These are phyloP conservation scores for Teratosphaeria viscida DNA, from an alignment of 2,329 filamentous ascomycete genomes.

Conservation along the genomic window DNA sequence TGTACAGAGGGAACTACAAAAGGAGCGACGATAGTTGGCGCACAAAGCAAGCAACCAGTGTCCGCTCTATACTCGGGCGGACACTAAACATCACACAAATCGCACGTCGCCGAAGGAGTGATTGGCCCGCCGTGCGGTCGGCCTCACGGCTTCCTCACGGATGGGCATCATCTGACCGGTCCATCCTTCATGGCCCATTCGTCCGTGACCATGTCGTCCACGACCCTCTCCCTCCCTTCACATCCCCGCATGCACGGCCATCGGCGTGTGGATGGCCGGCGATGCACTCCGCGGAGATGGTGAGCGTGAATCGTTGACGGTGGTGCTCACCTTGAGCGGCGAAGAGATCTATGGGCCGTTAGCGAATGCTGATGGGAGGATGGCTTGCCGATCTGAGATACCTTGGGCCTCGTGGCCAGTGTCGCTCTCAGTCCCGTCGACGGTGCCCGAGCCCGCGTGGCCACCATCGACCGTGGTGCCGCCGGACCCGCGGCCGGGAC, in stretches of 20 bases:
- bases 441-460: constrained; percentile 4
- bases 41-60: not conserved
- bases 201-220: not conserved
- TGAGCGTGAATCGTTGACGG: not conserved
- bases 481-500: not conserved
- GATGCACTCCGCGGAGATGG: not conserved
- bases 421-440: constrained; percentile 1
- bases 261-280: not conserved
- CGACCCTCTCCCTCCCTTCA: not conserved
- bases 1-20: not conserved
- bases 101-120: not conserved
- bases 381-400: constrained; percentile 1
- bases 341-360: constrained; percentile 15
- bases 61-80: not conserved
- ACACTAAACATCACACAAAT: not conserved
- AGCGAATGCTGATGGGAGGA: not conserved
- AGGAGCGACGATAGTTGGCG: not conserved
- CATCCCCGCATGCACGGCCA: not conserved
- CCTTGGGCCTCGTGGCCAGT: constrained; percentile 17
- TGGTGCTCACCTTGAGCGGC: constrained; percentile 16
- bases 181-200: not conserved
- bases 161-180: not conserved
- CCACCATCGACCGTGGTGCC: not conserved
- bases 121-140: not conserved
- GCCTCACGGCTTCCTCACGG: not conserved